Conservation (phyloP, 768 basidiomycete genomes). For the Boletus rubropictus region DNA sequence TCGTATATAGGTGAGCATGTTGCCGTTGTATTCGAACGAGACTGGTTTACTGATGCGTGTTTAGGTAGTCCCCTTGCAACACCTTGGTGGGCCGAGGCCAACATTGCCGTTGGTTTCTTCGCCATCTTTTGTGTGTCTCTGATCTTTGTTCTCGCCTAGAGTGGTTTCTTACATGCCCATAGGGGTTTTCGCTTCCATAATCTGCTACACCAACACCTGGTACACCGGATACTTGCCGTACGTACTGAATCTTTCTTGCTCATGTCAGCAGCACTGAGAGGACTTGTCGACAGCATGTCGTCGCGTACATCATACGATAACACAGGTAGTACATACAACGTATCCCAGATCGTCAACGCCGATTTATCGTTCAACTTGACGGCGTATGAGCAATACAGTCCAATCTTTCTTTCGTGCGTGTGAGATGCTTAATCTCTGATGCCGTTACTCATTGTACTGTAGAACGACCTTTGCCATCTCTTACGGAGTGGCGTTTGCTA, state of each 20-base stretch:
- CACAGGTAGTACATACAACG: conserved; percentile 51
- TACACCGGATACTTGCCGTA: conserved; percentile 51
- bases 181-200: conserved; percentile 53
- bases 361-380: conserved; percentile 51
- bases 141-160: conserved; percentile 37
- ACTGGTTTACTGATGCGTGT: neutral
- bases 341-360: conserved; percentile 47
- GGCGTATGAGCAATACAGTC: conserved; percentile 53
- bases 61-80: conserved; percentile 54
- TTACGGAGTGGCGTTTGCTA: conserved; percentile 80
- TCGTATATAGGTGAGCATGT: conserved; percentile 23
- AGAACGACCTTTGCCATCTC: conserved; percentile 65
- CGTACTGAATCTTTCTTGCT: conserved; percentile 12
- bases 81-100: conserved; percentile 81
- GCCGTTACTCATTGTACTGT: neutral
- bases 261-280: neutral
- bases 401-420: conserved; percentile 50
- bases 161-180: conserved; percentile 42
- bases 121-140: conserved; percentile 58
- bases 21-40: neutral
- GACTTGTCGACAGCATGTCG: conserved; percentile 42
- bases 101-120: conserved; percentile 55
- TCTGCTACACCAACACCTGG: conserved; percentile 70
- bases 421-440: neutral
- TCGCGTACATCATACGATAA: conserved; percentile 65